Base-by-base conservation (phyloP, 129 eudicot genomes). In the Escallonia rubra region DNA sequence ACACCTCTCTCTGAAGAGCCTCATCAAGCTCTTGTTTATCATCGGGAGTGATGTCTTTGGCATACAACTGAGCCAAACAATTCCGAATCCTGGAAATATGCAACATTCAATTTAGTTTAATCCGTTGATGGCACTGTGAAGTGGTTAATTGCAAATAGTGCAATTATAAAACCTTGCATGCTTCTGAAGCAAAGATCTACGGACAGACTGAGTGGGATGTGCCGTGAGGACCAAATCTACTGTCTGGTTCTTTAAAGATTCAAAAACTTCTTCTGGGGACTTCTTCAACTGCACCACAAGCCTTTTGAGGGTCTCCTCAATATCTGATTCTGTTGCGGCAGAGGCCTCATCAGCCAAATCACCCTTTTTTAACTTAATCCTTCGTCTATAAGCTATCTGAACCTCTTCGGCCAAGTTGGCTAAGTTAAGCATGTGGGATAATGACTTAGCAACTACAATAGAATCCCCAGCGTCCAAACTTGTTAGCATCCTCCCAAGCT, bases 11-110 rank as follows among this genome's bases (percentile, higher is more conserved):
- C 61, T 90, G 87, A 38, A 90, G 80, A 49, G 97, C 89, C 72
- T 90, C 97, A 61, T 90, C 95, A 54, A 90, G 89, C 87, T 90
- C 97, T 82, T 90, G 87, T 81, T 86, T 86, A 58, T 90, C 97
- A 80, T 84, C 88, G 42, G 97, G 87, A 41, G 95, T 84, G 41
- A 81, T 82, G 67, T 86, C 91, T 75, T 90, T 90, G 9, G 91
- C 95, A 71, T 90, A 82, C 78, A 90, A 79, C 72, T 90, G 97
- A 5, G 97, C 70, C 72, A 90, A 82, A 69, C 91, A 84, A 79
- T 90, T 72, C 14, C 91, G 84, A 56, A 90, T 86, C 80, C 97
- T 90, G 77, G 5, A 59, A 63, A 66, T 23, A 72, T 66, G 34
- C 34, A 23, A 23, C 34, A 23, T 23, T 23, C 34, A 23, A 23